A percentile compares a stretch with the other conserved stretches of the same genome.
These are phyloP conservation scores for Naganishia sp. DNA, from an alignment of 1,284 basidiomycete genomes.

Conservation along the genomic window DNA sequence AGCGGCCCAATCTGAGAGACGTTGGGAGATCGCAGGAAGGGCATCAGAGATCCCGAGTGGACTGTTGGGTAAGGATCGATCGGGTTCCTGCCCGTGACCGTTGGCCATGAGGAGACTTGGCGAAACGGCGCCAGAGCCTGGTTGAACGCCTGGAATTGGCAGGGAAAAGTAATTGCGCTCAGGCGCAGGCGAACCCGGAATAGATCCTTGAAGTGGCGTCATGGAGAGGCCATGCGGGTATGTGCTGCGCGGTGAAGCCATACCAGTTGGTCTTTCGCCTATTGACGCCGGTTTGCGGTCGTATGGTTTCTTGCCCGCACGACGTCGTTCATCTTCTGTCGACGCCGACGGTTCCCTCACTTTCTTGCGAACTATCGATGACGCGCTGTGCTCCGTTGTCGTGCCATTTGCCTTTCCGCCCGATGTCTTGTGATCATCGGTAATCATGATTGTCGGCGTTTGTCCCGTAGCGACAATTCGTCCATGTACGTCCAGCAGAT, in stretches of 20 bases:
- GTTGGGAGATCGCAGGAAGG: constrained; percentile 33
- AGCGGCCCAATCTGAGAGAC: constrained; percentile 31
- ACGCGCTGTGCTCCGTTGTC: constrained; percentile 43
- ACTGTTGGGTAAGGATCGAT: constrained; percentile 9
- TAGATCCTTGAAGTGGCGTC: constrained; percentile 31
- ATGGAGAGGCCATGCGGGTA: constrained; percentile 32
- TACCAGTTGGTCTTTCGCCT: neutral
- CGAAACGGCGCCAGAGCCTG: constrained; percentile 33
- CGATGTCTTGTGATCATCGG: constrained; percentile 92
- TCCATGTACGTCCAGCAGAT: constrained; percentile 77
- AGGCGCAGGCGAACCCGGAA: constrained; percentile 28
- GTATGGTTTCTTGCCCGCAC: constrained; percentile 43
- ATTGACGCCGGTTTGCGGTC: constrained; percentile 36
- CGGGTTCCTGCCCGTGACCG: neutral
- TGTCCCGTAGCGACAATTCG: constrained; percentile 78
- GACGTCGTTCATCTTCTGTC: constrained; percentile 31
- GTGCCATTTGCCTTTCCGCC: constrained; percentile 39
- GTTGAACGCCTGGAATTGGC: constrained; percentile 12
- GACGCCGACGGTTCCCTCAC: constrained; percentile 31
- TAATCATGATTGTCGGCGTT: constrained; percentile 96
- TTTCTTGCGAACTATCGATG: constrained; percentile 11
- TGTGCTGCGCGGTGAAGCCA: constrained; percentile 8
- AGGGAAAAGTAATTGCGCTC: constrained; percentile 20
- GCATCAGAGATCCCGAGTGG: constrained; percentile 29
- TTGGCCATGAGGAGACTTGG: constrained; percentile 29